Percentiles rank a stretch among this genome's conserved stretches.
phyloP scores from a whole-genome alignment of 331 rosid species.

The Spiraea crenata region DNA sequence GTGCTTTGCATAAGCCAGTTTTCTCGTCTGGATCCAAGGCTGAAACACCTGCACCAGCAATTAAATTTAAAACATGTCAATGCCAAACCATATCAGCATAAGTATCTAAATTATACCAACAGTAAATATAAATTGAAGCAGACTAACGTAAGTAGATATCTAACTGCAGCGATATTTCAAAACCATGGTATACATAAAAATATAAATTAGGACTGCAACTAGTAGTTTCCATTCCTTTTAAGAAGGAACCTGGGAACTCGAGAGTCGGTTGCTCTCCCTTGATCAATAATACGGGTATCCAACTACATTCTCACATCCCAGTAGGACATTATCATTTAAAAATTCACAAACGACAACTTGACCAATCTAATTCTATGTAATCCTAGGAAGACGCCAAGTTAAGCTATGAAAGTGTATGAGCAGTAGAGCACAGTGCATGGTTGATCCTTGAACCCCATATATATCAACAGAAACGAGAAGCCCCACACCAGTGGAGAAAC shows the following conservation, averaged over 20 bases:
- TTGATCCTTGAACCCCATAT: neutral
- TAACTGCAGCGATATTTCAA: neutral
- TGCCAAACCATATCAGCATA: neutral
- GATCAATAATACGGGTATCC: neutral
- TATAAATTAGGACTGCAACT: neutral
- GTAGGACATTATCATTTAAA: neutral
- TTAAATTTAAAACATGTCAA: constrained; percentile 1
- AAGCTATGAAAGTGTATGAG: neutral
- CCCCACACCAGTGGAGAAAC: too few relatives aligned
- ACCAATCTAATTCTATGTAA: neutral
- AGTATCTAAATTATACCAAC: neutral
- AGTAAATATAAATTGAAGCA: neutral
- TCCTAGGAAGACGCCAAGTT: neutral
- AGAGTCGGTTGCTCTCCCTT: neutral
- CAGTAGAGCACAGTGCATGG: neutral
- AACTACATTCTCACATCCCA: neutral
- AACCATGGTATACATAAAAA: neutral
- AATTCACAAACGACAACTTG: neutral
- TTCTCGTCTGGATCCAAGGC: constrained; percentile 83
- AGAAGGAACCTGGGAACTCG: neutral
- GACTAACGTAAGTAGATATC: neutral
- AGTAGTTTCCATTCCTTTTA: neutral
- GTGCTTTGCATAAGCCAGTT: constrained; percentile 54
- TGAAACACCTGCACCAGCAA: constrained; percentile 66
- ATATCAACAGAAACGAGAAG: neutral